Conservation (phyloP, 306 rosid genomes). For the Cicer yamashitae region DNA sequence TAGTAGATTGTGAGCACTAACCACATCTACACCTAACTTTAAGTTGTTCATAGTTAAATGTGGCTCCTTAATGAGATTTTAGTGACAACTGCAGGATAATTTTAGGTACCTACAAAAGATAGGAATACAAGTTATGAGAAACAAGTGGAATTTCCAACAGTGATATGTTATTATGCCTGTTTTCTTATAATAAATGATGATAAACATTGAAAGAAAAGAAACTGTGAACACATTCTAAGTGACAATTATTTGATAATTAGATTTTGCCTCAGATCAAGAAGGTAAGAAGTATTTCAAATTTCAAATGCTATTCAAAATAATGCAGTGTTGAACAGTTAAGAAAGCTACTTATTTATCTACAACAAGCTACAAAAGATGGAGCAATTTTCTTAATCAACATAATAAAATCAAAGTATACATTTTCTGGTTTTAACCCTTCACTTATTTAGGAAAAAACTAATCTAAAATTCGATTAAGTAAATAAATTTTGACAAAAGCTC, state of each 20-base stretch:
- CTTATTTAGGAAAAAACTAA: not conserved
- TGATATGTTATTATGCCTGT: not conserved
- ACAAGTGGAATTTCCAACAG: conserved; percentile 14
- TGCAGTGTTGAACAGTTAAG: not conserved
- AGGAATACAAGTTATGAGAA: conserved; percentile 18
- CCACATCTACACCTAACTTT: conserved; percentile 80
- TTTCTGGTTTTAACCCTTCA: not conserved
- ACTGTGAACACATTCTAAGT: too few relatives aligned
- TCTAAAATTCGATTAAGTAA: not conserved
- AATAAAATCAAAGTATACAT: not conserved
- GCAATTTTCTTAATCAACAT: not conserved
- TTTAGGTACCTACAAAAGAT: conserved; percentile 44
- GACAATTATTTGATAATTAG: not conserved
- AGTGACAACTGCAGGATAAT: conserved; percentile 25
- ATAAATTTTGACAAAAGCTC: not conserved
- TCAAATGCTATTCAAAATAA: not conserved
- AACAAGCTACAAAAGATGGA: conserved; percentile 5
- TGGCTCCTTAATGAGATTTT: conserved; percentile 31
- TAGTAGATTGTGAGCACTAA: conserved; percentile 82
- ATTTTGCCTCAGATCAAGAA: not conserved
- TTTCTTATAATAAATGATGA: not conserved
- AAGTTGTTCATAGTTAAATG: conserved; percentile 62
- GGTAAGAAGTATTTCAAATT: not conserved
- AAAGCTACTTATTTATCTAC: not conserved
- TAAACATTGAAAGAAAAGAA: too few relatives aligned